These are phyloP conservation scores for Yamadazyma jaroonii DNA, from an alignment of 1,139 yeast genomes.

Conservation along the genomic window DNA sequence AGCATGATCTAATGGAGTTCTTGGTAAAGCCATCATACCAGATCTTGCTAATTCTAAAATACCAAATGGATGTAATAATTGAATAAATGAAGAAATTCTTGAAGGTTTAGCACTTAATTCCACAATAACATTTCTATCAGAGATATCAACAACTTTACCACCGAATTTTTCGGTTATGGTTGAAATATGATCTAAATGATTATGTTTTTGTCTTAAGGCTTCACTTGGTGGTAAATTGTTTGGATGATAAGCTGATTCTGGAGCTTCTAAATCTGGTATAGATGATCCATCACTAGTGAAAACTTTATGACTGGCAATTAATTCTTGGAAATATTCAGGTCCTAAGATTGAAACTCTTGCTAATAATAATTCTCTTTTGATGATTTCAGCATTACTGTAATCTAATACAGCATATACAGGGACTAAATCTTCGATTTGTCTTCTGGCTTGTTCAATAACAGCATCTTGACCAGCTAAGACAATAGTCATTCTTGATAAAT, in stretches of 20 bases:
- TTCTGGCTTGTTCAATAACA: conserved; percentile 96
- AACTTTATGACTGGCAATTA: conserved; percentile 80
- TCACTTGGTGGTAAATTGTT: conserved; percentile 86
- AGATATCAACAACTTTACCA: conserved; percentile 87
- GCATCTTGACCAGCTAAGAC: conserved; percentile 94
- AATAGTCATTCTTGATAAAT: conserved; percentile 94
- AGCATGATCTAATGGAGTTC: conserved; percentile 76
- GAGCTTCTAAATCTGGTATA: conserved; percentile 48
- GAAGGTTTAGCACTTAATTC: conserved; percentile 94
- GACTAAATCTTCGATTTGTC: conserved; percentile 95
- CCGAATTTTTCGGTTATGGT: conserved; percentile 84
- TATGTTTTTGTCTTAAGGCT: conserved; percentile 90
- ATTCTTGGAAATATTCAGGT: conserved; percentile 95
- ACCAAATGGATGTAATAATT: conserved; percentile 92
- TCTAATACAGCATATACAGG: conserved; percentile 98
- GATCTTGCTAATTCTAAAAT: conserved; percentile 94
- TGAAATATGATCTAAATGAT: conserved; percentile 81
- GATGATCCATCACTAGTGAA: conserved; percentile 38
- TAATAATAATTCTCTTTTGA: conserved; percentile 83
- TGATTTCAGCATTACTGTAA: conserved; percentile 86
- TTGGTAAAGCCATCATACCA: conserved; percentile 98
- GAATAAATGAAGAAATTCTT: conserved; percentile 81
- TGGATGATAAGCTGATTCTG: conserved; percentile 72
- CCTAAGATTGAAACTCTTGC: conserved; percentile 93
- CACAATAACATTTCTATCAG: conserved; percentile 90